Base-by-base conservation (phyloP, 2,329 filamentous ascomycete species). In the Ophiostoma pallidulum region DNA sequence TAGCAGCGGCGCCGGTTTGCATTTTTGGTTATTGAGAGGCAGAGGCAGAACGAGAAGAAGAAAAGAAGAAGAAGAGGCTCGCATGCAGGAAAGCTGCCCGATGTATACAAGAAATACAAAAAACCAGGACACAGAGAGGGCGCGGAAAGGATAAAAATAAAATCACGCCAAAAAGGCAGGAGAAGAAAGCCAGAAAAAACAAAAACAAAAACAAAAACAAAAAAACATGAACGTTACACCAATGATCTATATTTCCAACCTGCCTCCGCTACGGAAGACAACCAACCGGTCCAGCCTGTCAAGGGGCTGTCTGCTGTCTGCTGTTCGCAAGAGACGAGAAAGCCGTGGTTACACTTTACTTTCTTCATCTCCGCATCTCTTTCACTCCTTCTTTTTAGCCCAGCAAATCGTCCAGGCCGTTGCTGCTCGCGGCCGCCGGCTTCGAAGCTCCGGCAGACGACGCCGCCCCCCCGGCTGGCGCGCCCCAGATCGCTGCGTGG, bases 401-500 rank as follows among this genome's bases (percentile, higher is more conserved):
- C 35, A 76, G 67, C 50, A 76, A 58, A 59, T 76, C 73, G 48
- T 70, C 69, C 40, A 74, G 63, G 7, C 69, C 71, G 47, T 63
- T 61, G 48, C 59, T 58, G 20, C 60, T 54, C 51, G 41, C 54
- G 4, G 58, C 55, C 4, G 58, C 53, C 1, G 63, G 56, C 52
- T 66, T 61, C n/a, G 58, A 29, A 20, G 53, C 36, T 2, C 44
- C 28, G 13, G 50, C 37, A 5, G 53, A 19, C 8, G 57, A 49
- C 8, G 60, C 18, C 3, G 57, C 48, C 6, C 60, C 44, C 54
- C 62, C 47, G 8, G 80, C 72, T 14, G 84, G 74, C 0, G 86
- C 77, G 16, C 91, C 92, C 89, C 94, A 98, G 54, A 98, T 87
- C 8, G 90, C 89, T 14, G 90, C 89, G 58, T 82, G 89, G 50